These are phyloP conservation scores for Ilyonectria robusta DNA, from an alignment of 2,329 filamentous ascomycete genomes.

Conservation along the genomic window DNA sequence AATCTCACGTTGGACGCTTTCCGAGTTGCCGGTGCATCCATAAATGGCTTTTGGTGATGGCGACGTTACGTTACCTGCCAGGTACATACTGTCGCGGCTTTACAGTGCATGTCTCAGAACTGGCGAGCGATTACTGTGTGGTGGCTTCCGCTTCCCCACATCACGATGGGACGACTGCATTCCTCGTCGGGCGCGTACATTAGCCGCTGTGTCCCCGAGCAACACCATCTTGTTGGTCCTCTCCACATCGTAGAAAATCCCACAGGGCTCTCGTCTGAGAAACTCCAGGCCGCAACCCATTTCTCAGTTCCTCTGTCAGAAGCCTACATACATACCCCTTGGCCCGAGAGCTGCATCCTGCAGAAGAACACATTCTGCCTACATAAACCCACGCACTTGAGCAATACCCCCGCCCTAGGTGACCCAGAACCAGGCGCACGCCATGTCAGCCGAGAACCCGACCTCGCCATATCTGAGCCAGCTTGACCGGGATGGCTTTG, in stretches of 20 bases:
- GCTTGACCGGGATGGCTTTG: slow-evolving; percentile 82
- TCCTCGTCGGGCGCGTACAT: slow-evolving; percentile 15
- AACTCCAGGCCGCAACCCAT: slow-evolving; percentile 28
- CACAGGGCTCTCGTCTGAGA: slow-evolving; percentile 30
- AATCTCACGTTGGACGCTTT: not conserved
- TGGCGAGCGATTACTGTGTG: slow-evolving; percentile 20
- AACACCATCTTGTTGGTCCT: slow-evolving; percentile 11
- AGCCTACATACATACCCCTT: slow-evolving; percentile 30
- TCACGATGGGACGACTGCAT: slow-evolving; percentile 23
- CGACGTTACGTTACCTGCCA: slow-evolving; percentile 42
- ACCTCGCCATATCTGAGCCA: slow-evolving; percentile 54
- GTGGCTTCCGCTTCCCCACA: slow-evolving; percentile 40
- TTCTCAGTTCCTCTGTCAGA: slow-evolving; percentile 8
- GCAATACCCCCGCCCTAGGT: not conserved
- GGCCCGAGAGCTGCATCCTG: slow-evolving; percentile 30
- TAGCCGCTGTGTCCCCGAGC: slow-evolving; percentile 22
- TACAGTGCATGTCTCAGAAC: slow-evolving; percentile 33
- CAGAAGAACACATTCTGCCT: slow-evolving; percentile 8
- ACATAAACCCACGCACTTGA: slow-evolving; percentile 17
- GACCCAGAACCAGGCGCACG: not conserved
- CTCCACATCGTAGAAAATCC: slow-evolving; percentile 15
- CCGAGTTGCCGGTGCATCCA: slow-evolving; percentile 2
- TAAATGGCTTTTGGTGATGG: slow-evolving; percentile 6
- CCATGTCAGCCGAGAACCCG: slow-evolving; percentile 34
- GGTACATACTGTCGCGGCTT: slow-evolving; percentile 23